phyloP scores from a whole-genome alignment of 192 early-diverging fungal genomes.

The Dimargaris verticillata region DNA sequence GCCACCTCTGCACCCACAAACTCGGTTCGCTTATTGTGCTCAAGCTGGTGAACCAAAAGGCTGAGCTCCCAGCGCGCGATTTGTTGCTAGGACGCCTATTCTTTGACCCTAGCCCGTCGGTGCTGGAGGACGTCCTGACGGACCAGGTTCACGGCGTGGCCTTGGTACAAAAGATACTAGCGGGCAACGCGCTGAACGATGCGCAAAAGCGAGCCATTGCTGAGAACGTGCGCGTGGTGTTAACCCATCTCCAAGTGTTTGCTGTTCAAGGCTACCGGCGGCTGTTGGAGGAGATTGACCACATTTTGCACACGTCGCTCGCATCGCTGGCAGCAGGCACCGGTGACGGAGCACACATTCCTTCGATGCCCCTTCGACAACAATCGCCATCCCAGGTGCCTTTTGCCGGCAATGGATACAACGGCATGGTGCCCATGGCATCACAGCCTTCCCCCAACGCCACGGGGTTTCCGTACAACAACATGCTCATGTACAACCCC shows the following conservation, averaged over 20 bases:
- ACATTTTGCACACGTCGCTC: constrained; percentile 2
- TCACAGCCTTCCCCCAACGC: background rate
- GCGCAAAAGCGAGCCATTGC: constrained; percentile 62
- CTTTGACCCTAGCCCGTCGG: constrained; percentile 43
- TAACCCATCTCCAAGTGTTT: constrained; percentile 40
- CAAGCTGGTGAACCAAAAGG: constrained; percentile 79
- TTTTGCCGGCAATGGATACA: background rate
- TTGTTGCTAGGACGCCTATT: constrained; percentile 69
- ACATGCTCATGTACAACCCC: constrained; percentile 6
- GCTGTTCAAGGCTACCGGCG: constrained; percentile 65
- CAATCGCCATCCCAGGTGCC: background rate
- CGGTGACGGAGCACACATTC: background rate
- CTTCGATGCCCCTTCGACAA: no score
- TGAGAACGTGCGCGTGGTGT: constrained; percentile 43
- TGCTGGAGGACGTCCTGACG: constrained; percentile 46
- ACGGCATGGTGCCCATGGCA: background rate
- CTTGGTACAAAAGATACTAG: constrained; percentile 76
- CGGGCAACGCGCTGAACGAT: constrained; percentile 55
- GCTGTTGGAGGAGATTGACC: constrained; percentile 53
- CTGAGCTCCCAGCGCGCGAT: constrained; percentile 80
- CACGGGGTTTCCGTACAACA: background rate
- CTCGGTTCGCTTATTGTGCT: constrained; percentile 66
- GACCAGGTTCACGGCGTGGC: constrained; percentile 81
- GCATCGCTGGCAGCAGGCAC: background rate
- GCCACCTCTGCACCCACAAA: constrained; percentile 76